Conservation (phyloP, 2,329 filamentous ascomycete species). For the Penicillium sp. region DNA sequence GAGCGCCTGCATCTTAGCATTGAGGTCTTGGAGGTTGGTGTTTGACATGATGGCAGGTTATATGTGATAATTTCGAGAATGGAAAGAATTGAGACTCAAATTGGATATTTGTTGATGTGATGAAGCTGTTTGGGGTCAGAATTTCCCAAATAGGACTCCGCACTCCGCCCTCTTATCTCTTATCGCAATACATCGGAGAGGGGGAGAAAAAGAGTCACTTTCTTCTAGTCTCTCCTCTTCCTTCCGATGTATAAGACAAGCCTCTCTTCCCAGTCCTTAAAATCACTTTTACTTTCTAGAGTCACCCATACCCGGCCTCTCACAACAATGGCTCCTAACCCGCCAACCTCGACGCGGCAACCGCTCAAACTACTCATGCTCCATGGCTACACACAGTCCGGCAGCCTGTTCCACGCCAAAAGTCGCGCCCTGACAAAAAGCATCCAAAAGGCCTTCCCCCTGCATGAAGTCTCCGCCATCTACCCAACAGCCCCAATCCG, state of each 20-base stretch:
- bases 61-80: background rate
- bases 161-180: background rate
- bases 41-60: slow-evolving; percentile 14
- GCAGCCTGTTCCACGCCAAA: slow-evolving; percentile 79
- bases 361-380: slow-evolving; percentile 71
- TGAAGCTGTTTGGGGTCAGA: slow-evolving; percentile 1
- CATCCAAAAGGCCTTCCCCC: slow-evolving; percentile 69
- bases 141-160: slow-evolving; percentile 5
- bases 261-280: background rate
- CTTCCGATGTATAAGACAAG: background rate
- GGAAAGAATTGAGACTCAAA: background rate
- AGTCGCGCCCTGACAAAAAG: slow-evolving; percentile 83
- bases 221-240: background rate
- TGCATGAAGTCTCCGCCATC: slow-evolving; percentile 59
- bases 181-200: slow-evolving; percentile 1
- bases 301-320: slow-evolving; percentile 1
- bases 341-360: slow-evolving; percentile 18
- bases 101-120: slow-evolving; percentile 19
- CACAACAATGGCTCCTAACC: slow-evolving; percentile 21
- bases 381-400: slow-evolving; percentile 89
- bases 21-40: slow-evolving; percentile 20
- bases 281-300: background rate
- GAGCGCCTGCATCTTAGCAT: slow-evolving; percentile 28
- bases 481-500: slow-evolving; percentile 70
- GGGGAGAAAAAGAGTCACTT: background rate